These are phyloP conservation scores for Arctium minus DNA, from an alignment of 129 eudicot species.

Conservation along the genomic window DNA sequence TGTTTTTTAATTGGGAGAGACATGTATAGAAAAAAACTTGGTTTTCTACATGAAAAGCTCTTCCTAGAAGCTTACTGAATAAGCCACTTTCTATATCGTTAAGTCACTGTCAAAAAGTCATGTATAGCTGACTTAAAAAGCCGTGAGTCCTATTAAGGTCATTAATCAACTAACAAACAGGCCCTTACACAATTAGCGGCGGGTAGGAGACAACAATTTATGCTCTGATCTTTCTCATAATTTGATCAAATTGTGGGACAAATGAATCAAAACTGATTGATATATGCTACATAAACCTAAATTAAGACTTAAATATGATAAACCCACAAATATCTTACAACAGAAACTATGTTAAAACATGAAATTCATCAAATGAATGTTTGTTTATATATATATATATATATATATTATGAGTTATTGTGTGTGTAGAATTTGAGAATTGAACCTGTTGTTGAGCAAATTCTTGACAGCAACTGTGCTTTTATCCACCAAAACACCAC, in stretches of 20 bases:
- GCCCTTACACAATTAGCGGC: too few relatives aligned
- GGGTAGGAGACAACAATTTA: too few relatives aligned
- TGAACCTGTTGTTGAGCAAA: slow-evolving; percentile 81
- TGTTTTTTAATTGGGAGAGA: too few relatives aligned
- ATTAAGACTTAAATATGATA: neutral
- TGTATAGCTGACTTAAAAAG: too few relatives aligned
- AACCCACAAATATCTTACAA: neutral
- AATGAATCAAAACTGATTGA: neutral
- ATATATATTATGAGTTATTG: neutral
- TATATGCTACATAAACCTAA: neutral
- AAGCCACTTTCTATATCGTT: too few relatives aligned
- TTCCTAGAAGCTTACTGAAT: too few relatives aligned
- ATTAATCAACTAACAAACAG: too few relatives aligned
- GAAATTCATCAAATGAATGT: neutral
- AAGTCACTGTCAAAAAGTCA: too few relatives aligned
- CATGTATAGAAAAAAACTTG: too few relatives aligned
- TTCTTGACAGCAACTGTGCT: slow-evolving; percentile 76
- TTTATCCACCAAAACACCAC: slow-evolving; percentile 52
- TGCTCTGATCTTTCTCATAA: neutral
- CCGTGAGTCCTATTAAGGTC: too few relatives aligned
- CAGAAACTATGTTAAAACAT: neutral
- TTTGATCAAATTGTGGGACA: neutral
- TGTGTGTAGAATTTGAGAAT: neutral
- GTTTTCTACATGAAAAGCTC: too few relatives aligned
- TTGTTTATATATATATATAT: too few relatives aligned